Evolutionary conservation across 1,284 basidiomycete genomes (phyloP).

Genomic region (Anthracocystis walkeri): DNA sequence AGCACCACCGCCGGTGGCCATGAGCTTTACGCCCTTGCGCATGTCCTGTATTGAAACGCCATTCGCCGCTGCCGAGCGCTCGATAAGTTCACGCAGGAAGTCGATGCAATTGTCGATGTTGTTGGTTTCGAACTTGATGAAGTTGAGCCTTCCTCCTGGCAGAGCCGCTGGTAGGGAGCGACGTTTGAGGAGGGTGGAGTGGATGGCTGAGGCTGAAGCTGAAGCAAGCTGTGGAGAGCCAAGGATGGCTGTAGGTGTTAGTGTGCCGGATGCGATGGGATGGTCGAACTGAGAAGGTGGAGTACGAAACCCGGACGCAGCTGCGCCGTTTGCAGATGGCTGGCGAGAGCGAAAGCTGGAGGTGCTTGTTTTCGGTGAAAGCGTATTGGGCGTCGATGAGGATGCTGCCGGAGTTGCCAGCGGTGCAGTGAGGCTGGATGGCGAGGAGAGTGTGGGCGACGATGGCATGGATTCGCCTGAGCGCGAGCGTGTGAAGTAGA

Average conservation of each 20-base stretch:
- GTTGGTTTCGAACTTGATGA: conserved; percentile 95
- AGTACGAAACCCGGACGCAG: conserved; percentile 32
- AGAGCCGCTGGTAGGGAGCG: conserved; percentile 62
- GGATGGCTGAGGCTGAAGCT: conserved; percentile 51
- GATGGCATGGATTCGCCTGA: conserved; percentile 27
- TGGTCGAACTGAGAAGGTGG: conserved; percentile 48
- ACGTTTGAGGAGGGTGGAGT: conserved; percentile 57
- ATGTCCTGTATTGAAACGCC: conserved; percentile 89
- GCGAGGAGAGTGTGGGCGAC: conserved; percentile 21
- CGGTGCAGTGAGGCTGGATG: conserved; percentile 13
- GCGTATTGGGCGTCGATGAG: conserved; percentile 23
- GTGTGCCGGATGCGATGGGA: conserved; percentile 53
- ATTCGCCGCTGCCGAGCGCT: conserved; percentile 87
- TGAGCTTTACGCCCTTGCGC: conserved; percentile 92
- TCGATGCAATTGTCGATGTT: conserved; percentile 83
- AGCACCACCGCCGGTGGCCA: conserved; percentile 97
- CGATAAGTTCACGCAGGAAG: conserved; percentile 89
- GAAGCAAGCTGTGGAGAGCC: conserved; percentile 32
- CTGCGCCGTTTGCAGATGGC: conserved; percentile 24
- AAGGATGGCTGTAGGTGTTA: conserved; percentile 61
- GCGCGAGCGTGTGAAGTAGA: conserved; percentile 83
- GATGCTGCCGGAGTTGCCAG: conserved; percentile 15
- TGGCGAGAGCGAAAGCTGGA: conserved; percentile 49
- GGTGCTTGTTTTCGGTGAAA: conserved; percentile 36
- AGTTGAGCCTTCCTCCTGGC: conserved; percentile 94